Evolutionary conservation across 2,329 filamentous ascomycete genomes (phyloP), one percentile per base, ranked within the genome.

Genomic region (Bipolaris zeicola): DNA sequence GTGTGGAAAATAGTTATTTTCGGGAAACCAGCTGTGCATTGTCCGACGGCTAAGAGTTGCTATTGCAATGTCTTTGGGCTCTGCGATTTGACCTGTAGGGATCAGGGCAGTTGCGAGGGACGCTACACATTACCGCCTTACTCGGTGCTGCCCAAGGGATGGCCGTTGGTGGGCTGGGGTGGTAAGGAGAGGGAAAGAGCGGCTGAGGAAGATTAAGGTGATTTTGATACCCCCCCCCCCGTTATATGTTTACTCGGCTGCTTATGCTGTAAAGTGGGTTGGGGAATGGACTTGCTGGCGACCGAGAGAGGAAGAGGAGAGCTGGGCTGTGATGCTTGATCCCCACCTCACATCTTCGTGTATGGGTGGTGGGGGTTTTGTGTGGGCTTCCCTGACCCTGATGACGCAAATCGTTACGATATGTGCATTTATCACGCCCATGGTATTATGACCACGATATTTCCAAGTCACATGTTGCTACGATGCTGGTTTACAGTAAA

Each of bases 31-130:
- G 60, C 74, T 0, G 80, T 88, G 1, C 81, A 87, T 63, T 90
- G 87, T 62, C 88, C 88, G 0, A 76, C 78, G 16, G 85, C 85
- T 1, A 74, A 79, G 43, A 82, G 84, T 7, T 90, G 87, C 69
- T 89, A 89, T 70, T 90, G 88, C 74, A 84, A 87, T 38, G 80
- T 85, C 14, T 90, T 87, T 64, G 87, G 87, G 0, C 64, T 87
- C 24, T 90, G 88, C 71, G 63, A 80, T 52, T 62, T 84, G 14
- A 63, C 75, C 0, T 80, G 78, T 44, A 62, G 65, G 11, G 70
- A 77, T 1, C 68, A 76, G 16, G 76, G 79, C 20, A 78, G 77
- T 24, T 89, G 87, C 66, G 75, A 81, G 3, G 80, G 80, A 2
- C 82, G 85, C 54, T 90, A 89, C 67, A 77, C 76, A 2, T 77